phyloP scores from a whole-genome alignment of 164 flowering plant species.

The Berberis vulgaris region DNA sequence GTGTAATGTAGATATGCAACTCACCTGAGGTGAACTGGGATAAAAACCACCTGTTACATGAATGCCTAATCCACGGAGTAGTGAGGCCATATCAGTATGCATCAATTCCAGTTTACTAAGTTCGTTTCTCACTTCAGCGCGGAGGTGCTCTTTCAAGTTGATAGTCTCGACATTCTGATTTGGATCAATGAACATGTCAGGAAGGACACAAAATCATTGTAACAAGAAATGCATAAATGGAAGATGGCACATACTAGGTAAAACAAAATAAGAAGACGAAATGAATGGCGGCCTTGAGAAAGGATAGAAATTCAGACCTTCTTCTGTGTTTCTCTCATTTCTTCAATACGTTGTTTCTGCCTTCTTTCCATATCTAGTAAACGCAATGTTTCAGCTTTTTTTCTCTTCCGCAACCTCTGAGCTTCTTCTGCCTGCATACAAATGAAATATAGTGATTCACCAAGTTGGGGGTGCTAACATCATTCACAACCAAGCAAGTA shows the following conservation, averaged over 20 bases:
- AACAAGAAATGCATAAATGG: background rate
- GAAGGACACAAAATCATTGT: background rate
- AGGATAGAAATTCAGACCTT: slow-evolving; percentile 37
- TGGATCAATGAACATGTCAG: background rate
- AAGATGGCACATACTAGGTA: background rate
- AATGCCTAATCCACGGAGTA: slow-evolving; percentile 71
- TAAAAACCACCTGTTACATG: slow-evolving; percentile 35
- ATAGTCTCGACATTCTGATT: slow-evolving; percentile 67
- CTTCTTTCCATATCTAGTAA: slow-evolving; percentile 72
- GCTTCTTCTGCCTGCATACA: slow-evolving; percentile 78
- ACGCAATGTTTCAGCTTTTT: slow-evolving; percentile 59
- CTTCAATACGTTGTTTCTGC: slow-evolving; percentile 77
- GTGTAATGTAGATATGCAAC: slow-evolving; percentile 4
- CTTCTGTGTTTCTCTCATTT: slow-evolving; percentile 64
- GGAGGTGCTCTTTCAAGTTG: slow-evolving; percentile 67
- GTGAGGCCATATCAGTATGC: slow-evolving; percentile 61
- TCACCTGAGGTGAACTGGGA: slow-evolving; percentile 53
- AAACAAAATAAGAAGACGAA: background rate
- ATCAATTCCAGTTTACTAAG: slow-evolving; percentile 43
- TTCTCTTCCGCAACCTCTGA: slow-evolving; percentile 52
- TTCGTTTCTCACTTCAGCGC: slow-evolving; percentile 50
- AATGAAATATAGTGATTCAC: background rate
- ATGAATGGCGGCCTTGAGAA: background rate
- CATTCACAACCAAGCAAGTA: too few relatives aligned
- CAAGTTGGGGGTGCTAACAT: too few relatives aligned